phyloP scores from a whole-genome alignment of 768 basidiomycete species.

The Gloeopeniophorella convolvens region DNA sequence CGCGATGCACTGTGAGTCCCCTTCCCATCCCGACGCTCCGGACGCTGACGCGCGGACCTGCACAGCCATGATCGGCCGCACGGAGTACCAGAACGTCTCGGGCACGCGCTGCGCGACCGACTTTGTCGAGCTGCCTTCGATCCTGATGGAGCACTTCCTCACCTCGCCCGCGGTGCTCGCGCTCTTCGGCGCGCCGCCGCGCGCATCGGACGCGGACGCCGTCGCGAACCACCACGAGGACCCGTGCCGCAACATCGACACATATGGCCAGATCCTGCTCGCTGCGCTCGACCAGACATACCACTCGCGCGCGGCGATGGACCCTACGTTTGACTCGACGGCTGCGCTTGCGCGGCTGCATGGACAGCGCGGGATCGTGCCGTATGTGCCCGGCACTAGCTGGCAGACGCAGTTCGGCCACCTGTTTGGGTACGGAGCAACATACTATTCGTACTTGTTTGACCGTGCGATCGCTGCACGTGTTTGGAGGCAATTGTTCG shows the following conservation, averaged over 20 bases:
- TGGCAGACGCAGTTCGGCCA: constrained; percentile 97
- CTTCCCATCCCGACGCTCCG: constrained; percentile 2
- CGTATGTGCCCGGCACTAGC: constrained; percentile 76
- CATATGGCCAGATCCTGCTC: constrained; percentile 84
- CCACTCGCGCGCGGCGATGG: constrained; percentile 61
- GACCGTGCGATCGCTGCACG: constrained; percentile 92
- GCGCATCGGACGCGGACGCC: constrained; percentile 36
- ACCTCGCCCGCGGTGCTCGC: constrained; percentile 77
- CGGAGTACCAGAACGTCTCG: constrained; percentile 95
- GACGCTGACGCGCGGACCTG: neutral
- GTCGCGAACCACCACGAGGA: constrained; percentile 65
- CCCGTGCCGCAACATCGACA: constrained; percentile 80
- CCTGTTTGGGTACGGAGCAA: constrained; percentile 92
- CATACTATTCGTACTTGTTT: constrained; percentile 96
- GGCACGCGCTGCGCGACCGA: constrained; percentile 98
- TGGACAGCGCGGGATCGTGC: constrained; percentile 69
- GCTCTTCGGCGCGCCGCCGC: constrained; percentile 57
- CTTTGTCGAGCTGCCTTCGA: constrained; percentile 96
- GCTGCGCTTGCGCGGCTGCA: constrained; percentile 52
- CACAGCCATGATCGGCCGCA: constrained; percentile 94
- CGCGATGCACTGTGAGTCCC: constrained; percentile 98
- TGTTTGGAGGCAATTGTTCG: constrained; percentile 80
- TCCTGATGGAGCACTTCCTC: constrained; percentile 98
- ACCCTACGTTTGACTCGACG: constrained; percentile 68
- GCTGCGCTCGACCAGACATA: constrained; percentile 86